Evolutionary conservation across 2,329 filamentous ascomycete species (phyloP).

Genomic region (Blumeria hordei): DNA sequence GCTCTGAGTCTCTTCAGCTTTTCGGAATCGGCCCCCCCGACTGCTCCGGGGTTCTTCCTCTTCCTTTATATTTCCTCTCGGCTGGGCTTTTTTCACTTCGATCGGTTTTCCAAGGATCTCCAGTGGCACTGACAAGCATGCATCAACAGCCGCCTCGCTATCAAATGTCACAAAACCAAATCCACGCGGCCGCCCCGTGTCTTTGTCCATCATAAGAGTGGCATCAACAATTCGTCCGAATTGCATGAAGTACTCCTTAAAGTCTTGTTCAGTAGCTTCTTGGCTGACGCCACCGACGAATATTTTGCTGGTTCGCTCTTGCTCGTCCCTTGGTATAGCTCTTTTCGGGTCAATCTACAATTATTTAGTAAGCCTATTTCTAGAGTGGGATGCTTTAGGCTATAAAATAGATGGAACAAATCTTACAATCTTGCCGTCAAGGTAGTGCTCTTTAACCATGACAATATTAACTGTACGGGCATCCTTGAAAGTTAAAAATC

Average conservation of each 20-base stretch:
- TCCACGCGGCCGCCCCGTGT: constrained; percentile 84
- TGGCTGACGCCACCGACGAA: constrained; percentile 96
- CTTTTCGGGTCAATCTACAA: constrained; percentile 82
- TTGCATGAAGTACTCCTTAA: constrained; percentile 88
- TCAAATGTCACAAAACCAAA: constrained; percentile 98
- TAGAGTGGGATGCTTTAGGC: background rate
- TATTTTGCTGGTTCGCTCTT: constrained; percentile 96
- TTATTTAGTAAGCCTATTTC: background rate
- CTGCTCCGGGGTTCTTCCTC: constrained; percentile 46
- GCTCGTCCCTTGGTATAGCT: constrained; percentile 89
- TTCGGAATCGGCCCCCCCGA: constrained; percentile 25
- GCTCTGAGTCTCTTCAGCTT: constrained; percentile 21
- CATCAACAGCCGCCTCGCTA: constrained; percentile 81
- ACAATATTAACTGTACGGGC: constrained; percentile 96
- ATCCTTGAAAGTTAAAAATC: constrained; percentile 93
- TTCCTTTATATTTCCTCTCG: constrained; percentile 78
- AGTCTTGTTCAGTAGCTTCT: constrained; percentile 88
- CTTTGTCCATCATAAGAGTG: constrained; percentile 99
- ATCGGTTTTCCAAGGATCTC: constrained; percentile 92
- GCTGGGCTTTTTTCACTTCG: constrained; percentile 95
- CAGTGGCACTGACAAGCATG: constrained; percentile 60
- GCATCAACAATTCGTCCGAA: constrained; percentile 93
- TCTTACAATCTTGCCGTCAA: constrained; percentile 94
- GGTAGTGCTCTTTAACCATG: constrained; percentile 97
- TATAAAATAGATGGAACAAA: constrained; percentile 10